A percentile compares a stretch with the other conserved stretches of the same genome.
Evolutionary conservation across 257 asterid genomes (phyloP).

Genomic region (Capsicum baccatum): DNA sequence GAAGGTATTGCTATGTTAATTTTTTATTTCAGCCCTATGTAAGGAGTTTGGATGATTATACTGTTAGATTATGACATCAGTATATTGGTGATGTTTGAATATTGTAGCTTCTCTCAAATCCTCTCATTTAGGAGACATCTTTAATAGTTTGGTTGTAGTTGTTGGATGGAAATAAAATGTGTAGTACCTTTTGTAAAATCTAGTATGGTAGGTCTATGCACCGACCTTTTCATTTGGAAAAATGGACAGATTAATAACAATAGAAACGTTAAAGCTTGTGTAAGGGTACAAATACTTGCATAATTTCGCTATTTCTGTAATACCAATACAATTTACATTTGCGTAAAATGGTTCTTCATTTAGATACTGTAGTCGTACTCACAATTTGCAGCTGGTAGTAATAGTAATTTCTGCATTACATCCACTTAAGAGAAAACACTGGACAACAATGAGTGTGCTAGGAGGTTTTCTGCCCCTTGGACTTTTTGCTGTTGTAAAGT

Average conservation of each 20-base stretch:
- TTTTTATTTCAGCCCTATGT: constrained; percentile 16
- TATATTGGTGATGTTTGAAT: constrained; percentile 6
- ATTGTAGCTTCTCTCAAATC: neutral
- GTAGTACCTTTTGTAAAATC: neutral
- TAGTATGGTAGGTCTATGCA: constrained; percentile 21
- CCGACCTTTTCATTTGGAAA: neutral
- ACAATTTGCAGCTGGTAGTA: neutral
- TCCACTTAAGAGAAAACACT: neutral
- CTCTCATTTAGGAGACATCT: neutral
- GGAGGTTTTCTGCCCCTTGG: neutral
- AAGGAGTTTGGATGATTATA: constrained; percentile 17
- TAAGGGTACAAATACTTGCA: neutral
- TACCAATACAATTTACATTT: neutral
- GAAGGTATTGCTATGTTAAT: constrained; percentile 58
- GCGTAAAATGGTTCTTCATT: constrained; percentile 12
- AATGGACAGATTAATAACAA: neutral
- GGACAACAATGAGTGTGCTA: neutral
- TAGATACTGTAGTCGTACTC: neutral
- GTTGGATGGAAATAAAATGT: neutral
- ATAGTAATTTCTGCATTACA: neutral
- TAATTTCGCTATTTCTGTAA: neutral
- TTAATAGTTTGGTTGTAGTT: neutral
- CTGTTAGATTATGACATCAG: neutral
- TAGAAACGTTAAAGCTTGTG: neutral
- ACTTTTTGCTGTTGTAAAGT: constrained; percentile 18